Evolutionary conservation across 495 filamentous ascomycete species (phyloP).

Genomic region (Friedmanniomyces simplex): DNA sequence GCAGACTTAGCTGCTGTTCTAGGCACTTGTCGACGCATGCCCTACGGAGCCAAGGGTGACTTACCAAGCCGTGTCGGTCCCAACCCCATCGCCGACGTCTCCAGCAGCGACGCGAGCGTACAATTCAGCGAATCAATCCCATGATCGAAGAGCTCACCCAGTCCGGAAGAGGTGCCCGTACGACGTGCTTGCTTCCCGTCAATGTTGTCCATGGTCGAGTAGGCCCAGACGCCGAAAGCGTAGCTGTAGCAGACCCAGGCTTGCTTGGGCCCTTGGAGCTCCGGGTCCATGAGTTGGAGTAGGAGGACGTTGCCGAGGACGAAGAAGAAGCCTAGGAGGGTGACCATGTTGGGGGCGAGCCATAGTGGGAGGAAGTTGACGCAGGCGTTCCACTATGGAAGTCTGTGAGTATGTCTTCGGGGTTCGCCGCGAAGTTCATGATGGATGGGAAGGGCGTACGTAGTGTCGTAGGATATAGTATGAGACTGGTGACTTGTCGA

Average conservation of each 20-base stretch:
- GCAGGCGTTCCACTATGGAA: constrained; percentile 70
- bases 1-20: too few relatives aligned
- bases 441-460: constrained; percentile 45
- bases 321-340: constrained; percentile 87
- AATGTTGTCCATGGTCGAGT: constrained; percentile 97
- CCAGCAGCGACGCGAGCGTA: constrained; percentile 76
- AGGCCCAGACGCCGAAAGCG: constrained; percentile 40
- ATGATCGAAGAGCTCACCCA: constrained; percentile 96
- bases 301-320: constrained; percentile 78
- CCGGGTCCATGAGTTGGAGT: constrained; percentile 75
- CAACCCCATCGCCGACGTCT: constrained; percentile 84
- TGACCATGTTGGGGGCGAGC: constrained; percentile 97
- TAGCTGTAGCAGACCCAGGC: constrained; percentile 20
- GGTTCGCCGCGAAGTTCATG: too few relatives aligned
- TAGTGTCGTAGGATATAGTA: constrained; percentile 89
- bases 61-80: constrained; percentile 64
- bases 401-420: too few relatives aligned
- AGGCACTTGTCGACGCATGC: too few relatives aligned
- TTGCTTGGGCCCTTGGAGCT: constrained; percentile 80
- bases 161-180: constrained; percentile 86
- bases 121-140: constrained; percentile 97
- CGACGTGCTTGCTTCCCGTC: constrained; percentile 95
- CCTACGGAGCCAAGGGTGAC: too few relatives aligned
- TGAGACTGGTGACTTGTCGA: constrained; percentile 94
- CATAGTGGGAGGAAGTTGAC: constrained; percentile 87